These are phyloP conservation scores for Aspergillus luchuensis DNA, from an alignment of 2,329 filamentous ascomycete species.

Conservation along the genomic window DNA sequence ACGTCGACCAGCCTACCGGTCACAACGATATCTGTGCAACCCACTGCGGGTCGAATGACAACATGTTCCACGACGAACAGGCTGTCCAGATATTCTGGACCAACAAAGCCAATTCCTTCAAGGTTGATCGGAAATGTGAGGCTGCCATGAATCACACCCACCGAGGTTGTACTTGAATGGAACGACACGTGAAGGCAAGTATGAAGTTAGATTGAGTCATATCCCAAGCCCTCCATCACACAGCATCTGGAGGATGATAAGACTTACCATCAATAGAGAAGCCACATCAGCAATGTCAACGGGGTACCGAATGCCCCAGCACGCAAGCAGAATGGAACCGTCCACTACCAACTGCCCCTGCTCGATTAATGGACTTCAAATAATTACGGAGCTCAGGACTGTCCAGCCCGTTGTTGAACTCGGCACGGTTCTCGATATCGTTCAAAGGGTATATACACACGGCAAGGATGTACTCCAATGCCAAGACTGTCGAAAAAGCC, in stretches of 20 bases:
- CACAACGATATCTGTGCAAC: constrained; percentile 18
- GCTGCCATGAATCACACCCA: constrained; percentile 17
- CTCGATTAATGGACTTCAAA: constrained; percentile 25
- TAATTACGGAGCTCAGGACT: constrained; percentile 27
- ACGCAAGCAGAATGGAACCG: not conserved
- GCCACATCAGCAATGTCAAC: no score
- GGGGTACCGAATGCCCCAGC: no score
- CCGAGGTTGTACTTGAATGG: constrained; percentile 6
- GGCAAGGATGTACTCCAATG: constrained; percentile 27
- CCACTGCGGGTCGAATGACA: constrained; percentile 14
- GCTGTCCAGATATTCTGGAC: constrained; percentile 7
- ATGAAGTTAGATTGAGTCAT: not conserved
- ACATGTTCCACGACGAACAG: constrained; percentile 22
- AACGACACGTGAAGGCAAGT: constrained; percentile 16
- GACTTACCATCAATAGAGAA: not conserved
- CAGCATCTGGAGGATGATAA: not conserved
- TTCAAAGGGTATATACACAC: constrained; percentile 26
- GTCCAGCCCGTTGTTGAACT: constrained; percentile 31
- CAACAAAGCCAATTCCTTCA: constrained; percentile 10
- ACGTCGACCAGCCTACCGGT: not conserved
- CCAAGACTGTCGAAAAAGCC: constrained; percentile 22
- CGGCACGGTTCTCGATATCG: constrained; percentile 27
- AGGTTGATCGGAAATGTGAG: constrained; percentile 18
- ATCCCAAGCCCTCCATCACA: not conserved
- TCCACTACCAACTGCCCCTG: constrained; percentile 29